Evolutionary conservation across 495 filamentous ascomycete genomes (phyloP).

Genomic region (Aspergillus saccharolyticus): DNA sequence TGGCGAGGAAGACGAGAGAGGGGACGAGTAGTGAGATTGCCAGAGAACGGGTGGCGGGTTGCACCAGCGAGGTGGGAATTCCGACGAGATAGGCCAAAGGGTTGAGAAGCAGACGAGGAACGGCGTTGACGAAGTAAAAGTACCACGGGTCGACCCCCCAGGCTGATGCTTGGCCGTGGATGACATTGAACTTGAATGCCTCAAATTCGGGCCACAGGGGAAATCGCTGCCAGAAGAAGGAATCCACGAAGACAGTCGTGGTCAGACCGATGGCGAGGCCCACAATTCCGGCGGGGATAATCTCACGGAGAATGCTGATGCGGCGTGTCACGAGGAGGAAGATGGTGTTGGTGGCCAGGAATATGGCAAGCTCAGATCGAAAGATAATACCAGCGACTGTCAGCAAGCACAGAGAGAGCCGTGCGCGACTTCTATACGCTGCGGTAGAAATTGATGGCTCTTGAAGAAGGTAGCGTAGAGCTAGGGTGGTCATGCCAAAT

Average conservation of each 20-base stretch:
- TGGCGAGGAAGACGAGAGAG: slow-evolving; percentile 60
- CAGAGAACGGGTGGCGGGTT: slow-evolving; percentile 42
- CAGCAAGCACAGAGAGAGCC: slow-evolving; percentile 62
- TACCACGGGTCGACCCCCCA: slow-evolving; percentile 86
- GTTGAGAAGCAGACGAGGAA: slow-evolving; percentile 81
- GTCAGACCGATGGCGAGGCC: slow-evolving; percentile 59
- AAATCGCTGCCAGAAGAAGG: slow-evolving; percentile 79
- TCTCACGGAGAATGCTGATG: slow-evolving; percentile 48
- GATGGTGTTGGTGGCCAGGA: slow-evolving; percentile 52
- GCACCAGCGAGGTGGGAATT: slow-evolving; percentile 59
- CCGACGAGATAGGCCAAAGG: slow-evolving; percentile 58
- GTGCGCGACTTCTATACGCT: slow-evolving; percentile 37
- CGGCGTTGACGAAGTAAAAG: slow-evolving; percentile 77
- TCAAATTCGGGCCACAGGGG: slow-evolving; percentile 87
- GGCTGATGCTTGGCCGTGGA: slow-evolving; percentile 61
- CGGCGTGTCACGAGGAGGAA: slow-evolving; percentile 51
- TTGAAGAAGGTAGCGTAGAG: slow-evolving; percentile 67
- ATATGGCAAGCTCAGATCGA: slow-evolving; percentile 81
- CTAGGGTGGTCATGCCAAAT: slow-evolving; percentile 71
- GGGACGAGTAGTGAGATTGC: slow-evolving; percentile 59
- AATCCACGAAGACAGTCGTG: slow-evolving; percentile 70
- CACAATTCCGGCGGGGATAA: slow-evolving; percentile 63
- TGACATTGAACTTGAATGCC: slow-evolving; percentile 87
- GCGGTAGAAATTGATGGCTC: slow-evolving; percentile 23
- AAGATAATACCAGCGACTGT: slow-evolving; percentile 83